phyloP scores from a whole-genome alignment of 2,329 filamentous ascomycete genomes.

The Diaporthe australafricana region DNA sequence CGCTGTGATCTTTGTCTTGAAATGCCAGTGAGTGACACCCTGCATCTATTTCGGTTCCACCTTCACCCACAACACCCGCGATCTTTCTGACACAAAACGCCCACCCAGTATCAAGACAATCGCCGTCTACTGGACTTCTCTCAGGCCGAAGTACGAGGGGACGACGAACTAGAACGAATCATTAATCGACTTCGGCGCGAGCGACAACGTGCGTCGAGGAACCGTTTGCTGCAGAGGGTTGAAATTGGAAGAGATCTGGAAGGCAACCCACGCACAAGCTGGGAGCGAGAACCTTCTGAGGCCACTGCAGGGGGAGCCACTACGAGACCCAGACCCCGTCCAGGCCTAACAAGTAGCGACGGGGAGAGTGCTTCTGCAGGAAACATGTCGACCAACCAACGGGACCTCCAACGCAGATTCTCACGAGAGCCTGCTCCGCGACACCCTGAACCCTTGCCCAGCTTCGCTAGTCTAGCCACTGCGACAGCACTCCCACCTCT shows the following conservation, averaged over 20 bases:
- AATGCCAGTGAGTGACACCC: slow-evolving; percentile 31
- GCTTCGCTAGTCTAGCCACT: slow-evolving; percentile 38
- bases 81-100: not conserved
- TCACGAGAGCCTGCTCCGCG: slow-evolving; percentile 48
- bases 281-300: slow-evolving; percentile 33
- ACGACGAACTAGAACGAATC: slow-evolving; percentile 28
- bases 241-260: slow-evolving; percentile 11
- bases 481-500: slow-evolving; percentile 52
- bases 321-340: slow-evolving; percentile 14
- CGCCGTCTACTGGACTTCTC: slow-evolving; percentile 30
- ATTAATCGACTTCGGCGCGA: slow-evolving; percentile 15
- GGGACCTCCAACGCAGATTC: slow-evolving; percentile 50
- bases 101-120: slow-evolving; percentile 19
- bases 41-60: slow-evolving; percentile 5
- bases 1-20: slow-evolving; percentile 26
- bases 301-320: slow-evolving; percentile 28
- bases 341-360: not conserved
- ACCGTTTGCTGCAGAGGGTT: slow-evolving; percentile 16
- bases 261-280: slow-evolving; percentile 1
- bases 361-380: slow-evolving; percentile 37
- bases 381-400: slow-evolving; percentile 51
- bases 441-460: slow-evolving; percentile 42
- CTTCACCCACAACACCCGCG: not conserved
- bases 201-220: slow-evolving; percentile 7
- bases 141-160: slow-evolving; percentile 29